phyloP scores from a whole-genome alignment of 768 basidiomycete species.

The Fibroporia radiculosa region DNA sequence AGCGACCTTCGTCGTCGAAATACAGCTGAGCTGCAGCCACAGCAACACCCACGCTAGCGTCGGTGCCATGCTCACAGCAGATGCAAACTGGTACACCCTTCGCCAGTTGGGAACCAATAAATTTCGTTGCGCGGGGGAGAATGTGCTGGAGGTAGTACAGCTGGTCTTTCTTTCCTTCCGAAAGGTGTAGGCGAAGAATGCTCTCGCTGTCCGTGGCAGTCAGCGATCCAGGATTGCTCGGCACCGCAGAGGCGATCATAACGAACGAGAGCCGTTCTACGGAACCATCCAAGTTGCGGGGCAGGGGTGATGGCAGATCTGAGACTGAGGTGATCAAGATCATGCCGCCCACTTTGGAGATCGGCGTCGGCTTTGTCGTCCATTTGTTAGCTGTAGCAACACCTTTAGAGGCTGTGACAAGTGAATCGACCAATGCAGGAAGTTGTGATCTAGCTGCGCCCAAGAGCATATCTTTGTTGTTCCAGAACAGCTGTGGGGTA shows the following conservation, averaged over 20 bases:
- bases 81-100: slow-evolving; percentile 34
- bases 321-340: slow-evolving; percentile 32
- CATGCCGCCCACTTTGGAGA: slow-evolving; percentile 30
- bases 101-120: slow-evolving; percentile 34
- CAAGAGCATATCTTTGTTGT: slow-evolving; percentile 42
- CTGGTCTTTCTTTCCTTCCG: slow-evolving; percentile 20
- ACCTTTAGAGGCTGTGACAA: slow-evolving; percentile 11
- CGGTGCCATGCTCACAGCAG: slow-evolving; percentile 50
- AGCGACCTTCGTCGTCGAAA: slow-evolving; percentile 47
- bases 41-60: slow-evolving; percentile 56
- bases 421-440: slow-evolving; percentile 30
- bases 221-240: not conserved
- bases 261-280: slow-evolving; percentile 20
- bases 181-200: slow-evolving; percentile 12
- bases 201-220: not conserved
- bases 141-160: slow-evolving; percentile 29
- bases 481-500: slow-evolving; percentile 70
- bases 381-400: slow-evolving; percentile 4
- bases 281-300: not conserved
- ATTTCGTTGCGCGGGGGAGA: slow-evolving; percentile 42
- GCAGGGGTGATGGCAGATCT: slow-evolving; percentile 19
- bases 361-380: slow-evolving; percentile 20
- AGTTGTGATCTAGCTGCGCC: slow-evolving; percentile 40
- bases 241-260: slow-evolving; percentile 17
- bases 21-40: slow-evolving; percentile 48